Percentiles rank a stretch among this genome's conserved stretches.
Conservation (phyloP, 1,139 yeast genomes). For the Yamadazyma atmosphaerica region DNA sequence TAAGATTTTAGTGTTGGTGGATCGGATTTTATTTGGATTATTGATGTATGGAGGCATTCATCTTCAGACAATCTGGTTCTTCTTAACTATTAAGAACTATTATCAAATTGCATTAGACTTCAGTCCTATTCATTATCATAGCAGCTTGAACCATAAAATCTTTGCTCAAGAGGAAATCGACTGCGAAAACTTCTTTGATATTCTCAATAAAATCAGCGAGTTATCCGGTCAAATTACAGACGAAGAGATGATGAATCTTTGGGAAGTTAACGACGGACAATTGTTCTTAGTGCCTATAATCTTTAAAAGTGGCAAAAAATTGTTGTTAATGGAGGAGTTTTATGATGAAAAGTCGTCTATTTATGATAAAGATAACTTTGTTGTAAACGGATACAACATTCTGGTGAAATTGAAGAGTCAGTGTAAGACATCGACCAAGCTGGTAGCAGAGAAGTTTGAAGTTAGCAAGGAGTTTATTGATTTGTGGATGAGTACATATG, state of each 20-base stretch:
- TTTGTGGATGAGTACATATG: conserved; percentile 6
- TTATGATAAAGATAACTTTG: conserved; percentile 9
- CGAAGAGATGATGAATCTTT: conserved; percentile 15
- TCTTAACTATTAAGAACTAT: conserved; percentile 23
- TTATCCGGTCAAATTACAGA: conserved; percentile 12
- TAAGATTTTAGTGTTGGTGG: conserved; percentile 25
- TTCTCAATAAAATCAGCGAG: conserved; percentile 15
- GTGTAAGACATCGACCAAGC: conserved; percentile 9
- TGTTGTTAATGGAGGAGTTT: conserved; percentile 20
- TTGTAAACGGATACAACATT: conserved; percentile 2
- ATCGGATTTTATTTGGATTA: conserved; percentile 40
- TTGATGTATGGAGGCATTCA: conserved; percentile 46
- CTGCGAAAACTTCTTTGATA: conserved; percentile 22
- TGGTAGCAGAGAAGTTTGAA: conserved; percentile 4
- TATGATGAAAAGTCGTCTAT: conserved; percentile 18
- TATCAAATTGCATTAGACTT: conserved; percentile 22
- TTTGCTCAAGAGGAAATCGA: conserved; percentile 13
- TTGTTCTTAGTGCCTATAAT: conserved; percentile 25
- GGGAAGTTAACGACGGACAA: conserved; percentile 20
- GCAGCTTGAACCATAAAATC: conserved; percentile 12
- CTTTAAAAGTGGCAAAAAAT: conserved; percentile 13
- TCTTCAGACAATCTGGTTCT: conserved; percentile 41
- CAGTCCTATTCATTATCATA: conserved; percentile 21
- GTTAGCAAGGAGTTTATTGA: conserved; percentile 9
- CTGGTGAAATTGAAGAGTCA: conserved; percentile 10